Evolutionary conservation across 768 basidiomycete genomes (phyloP).

Genomic region (Leccinum incarnatum): DNA sequence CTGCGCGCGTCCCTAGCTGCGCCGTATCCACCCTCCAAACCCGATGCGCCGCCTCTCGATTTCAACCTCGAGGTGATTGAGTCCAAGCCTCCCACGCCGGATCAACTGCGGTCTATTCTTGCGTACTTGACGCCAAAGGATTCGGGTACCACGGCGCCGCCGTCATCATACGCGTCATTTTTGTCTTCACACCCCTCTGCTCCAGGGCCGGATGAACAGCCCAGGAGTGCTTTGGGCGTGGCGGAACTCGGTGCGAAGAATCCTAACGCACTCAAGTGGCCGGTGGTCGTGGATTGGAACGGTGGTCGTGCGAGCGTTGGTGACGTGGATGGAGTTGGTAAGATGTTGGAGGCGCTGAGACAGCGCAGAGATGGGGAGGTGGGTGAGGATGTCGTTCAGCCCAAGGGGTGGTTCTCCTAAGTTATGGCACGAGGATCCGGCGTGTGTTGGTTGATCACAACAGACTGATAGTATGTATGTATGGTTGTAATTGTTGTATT

Average conservation of each 20-base stretch:
- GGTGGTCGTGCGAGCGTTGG: constrained; percentile 64
- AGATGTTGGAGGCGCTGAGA: constrained; percentile 62
- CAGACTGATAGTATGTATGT: no score
- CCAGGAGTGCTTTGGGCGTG: constrained; percentile 45
- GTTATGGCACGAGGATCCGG: background rate
- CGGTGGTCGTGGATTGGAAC: constrained; percentile 77
- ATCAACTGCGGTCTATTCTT: constrained; percentile 67
- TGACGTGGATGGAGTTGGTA: constrained; percentile 64
- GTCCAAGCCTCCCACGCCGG: constrained; percentile 56
- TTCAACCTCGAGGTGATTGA: constrained; percentile 76
- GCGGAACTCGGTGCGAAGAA: constrained; percentile 51
- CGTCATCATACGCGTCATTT: constrained; percentile 35
- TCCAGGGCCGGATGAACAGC: constrained; percentile 35
- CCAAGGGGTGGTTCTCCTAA: constrained; percentile 57
- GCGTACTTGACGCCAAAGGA: constrained; percentile 45
- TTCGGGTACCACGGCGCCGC: constrained; percentile 29
- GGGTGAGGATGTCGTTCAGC: constrained; percentile 36
- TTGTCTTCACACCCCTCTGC: constrained; percentile 61
- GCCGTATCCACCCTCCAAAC: constrained; percentile 57
- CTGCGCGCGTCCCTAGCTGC: constrained; percentile 56
- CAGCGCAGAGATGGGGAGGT: constrained; percentile 68
- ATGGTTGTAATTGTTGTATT: background rate
- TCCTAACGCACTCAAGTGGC: constrained; percentile 69
- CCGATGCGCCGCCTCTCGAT: constrained; percentile 49
- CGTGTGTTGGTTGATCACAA: background rate